phyloP scores from a whole-genome alignment of 2,329 filamentous ascomycete species.

The Sporothrix schenckii region DNA sequence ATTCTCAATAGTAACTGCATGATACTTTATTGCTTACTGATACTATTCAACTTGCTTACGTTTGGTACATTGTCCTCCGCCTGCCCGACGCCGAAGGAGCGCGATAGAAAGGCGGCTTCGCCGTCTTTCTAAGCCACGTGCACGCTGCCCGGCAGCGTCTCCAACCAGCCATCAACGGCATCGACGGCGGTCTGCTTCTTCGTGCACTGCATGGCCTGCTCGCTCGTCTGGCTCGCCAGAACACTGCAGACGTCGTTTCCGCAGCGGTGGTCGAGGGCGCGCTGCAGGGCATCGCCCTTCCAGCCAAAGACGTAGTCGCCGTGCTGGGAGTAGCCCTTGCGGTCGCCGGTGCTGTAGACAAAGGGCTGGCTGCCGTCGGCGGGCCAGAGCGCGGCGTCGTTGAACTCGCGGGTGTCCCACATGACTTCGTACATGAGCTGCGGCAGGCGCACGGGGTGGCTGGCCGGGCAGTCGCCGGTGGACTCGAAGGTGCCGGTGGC shows the following conservation, averaged over 20 bases:
- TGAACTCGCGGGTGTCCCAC: slow-evolving; percentile 41
- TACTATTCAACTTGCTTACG: not conserved
- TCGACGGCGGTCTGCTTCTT: slow-evolving; percentile 34
- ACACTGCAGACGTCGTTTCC: slow-evolving; percentile 35
- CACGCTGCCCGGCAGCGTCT: not conserved
- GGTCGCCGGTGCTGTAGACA: slow-evolving; percentile 37
- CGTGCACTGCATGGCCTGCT: slow-evolving; percentile 36
- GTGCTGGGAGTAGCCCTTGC: slow-evolving; percentile 37
- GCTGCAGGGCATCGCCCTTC: slow-evolving; percentile 37
- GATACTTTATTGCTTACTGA: too few species aligned
- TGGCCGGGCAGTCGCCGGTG: slow-evolving; percentile 36
- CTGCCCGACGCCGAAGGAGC: not conserved
- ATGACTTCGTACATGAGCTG: slow-evolving; percentile 39
- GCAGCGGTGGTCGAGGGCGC: slow-evolving; percentile 36
- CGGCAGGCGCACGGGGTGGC: slow-evolving; percentile 37
- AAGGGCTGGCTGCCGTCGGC: slow-evolving; percentile 43
- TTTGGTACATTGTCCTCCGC: not conserved
- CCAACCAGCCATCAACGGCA: not conserved
- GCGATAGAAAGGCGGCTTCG: too few species aligned
- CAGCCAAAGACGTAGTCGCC: slow-evolving; percentile 38
- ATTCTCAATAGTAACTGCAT: too few species aligned
- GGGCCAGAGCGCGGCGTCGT: slow-evolving; percentile 44
- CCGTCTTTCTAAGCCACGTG: not conserved
- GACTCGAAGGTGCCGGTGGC: slow-evolving; percentile 36
- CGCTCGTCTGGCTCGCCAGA: slow-evolving; percentile 35